phyloP scores from a whole-genome alignment of 257 asterid species.

The Capsicum rhomboideum region DNA sequence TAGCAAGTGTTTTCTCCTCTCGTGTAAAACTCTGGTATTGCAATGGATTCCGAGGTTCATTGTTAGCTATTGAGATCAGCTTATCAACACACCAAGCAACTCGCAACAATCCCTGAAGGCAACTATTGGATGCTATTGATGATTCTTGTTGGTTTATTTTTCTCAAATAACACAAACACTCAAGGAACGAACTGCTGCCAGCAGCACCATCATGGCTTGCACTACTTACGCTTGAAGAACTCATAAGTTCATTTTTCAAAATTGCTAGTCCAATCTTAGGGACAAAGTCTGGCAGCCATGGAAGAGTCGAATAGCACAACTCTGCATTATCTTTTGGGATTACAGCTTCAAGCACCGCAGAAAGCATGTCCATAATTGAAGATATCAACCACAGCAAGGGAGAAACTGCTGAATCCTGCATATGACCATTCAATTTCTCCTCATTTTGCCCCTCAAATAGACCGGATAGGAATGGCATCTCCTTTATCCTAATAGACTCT shows the following conservation, averaged over 20 bases:
- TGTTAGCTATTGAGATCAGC: conserved; percentile 53
- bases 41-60: conserved; percentile 28
- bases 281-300: conserved; percentile 90
- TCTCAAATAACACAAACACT: conserved; percentile 49
- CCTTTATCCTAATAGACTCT: conserved; percentile 52
- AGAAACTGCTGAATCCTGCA: conserved; percentile 34
- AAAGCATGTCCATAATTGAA: conserved; percentile 63
- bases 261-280: conserved; percentile 64
- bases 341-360: conserved; percentile 62
- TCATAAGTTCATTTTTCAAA: conserved; percentile 42
- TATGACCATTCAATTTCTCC: conserved; percentile 12
- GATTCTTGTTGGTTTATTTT: conserved; percentile 28
- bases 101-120: conserved; percentile 75
- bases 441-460: conserved; percentile 21
- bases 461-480: conserved; percentile 29
- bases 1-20: conserved; percentile 59
- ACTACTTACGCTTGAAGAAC: conserved; percentile 27
- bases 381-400: conserved; percentile 66
- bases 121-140: conserved; percentile 65
- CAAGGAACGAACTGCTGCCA: conserved; percentile 37
- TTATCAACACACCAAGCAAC: conserved; percentile 50
- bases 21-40: conserved; percentile 17
- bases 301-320: conserved; percentile 28
- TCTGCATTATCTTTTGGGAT: conserved; percentile 36
- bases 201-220: conserved; percentile 5